Evolutionary conservation across 2,329 filamentous ascomycete genomes (phyloP).

Genomic region (Aspergillus thermomutatus): DNA sequence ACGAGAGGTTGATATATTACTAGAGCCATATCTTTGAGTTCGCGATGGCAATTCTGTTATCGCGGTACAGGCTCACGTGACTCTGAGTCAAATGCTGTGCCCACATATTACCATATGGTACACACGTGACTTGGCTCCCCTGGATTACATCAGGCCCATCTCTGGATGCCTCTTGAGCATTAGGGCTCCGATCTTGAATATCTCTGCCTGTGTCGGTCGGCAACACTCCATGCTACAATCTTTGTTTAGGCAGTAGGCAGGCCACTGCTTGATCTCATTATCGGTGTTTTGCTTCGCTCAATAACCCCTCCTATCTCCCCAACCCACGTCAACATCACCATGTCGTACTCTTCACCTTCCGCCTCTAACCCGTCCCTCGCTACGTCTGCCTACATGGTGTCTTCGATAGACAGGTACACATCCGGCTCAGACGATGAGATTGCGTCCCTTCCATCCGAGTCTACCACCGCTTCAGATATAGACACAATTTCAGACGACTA

Average conservation of each 20-base stretch:
- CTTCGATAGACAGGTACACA: conserved; percentile 27
- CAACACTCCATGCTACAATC: conserved; percentile 20
- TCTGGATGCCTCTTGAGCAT: not conserved
- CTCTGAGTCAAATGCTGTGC: conserved; percentile 15
- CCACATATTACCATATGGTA: conserved; percentile 6
- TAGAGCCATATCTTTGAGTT: conserved; percentile 2
- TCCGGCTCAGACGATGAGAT: conserved; percentile 38
- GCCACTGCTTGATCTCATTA: conserved; percentile 31
- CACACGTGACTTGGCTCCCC: conserved; percentile 5
- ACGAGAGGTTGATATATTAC: not conserved
- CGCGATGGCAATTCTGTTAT: conserved; percentile 21
- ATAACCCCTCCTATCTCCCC: conserved; percentile 7
- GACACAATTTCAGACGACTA: conserved; percentile 52
- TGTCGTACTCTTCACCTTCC: conserved; percentile 29
- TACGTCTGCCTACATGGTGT: conserved; percentile 39
- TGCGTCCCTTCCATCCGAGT: conserved; percentile 43
- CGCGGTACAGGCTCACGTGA: conserved; percentile 13
- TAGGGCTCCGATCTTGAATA: not conserved
- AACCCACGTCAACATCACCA: conserved; percentile 15
- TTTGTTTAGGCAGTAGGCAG: conserved; percentile 31
- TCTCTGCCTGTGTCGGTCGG: not conserved
- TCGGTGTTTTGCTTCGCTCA: not conserved
- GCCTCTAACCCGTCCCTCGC: conserved; percentile 34
- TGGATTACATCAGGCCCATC: conserved; percentile 10
- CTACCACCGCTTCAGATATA: conserved; percentile 36